Evolutionary conservation across 177 flowering plant genomes (phyloP), one percentile per base, ranked within the genome.

Genomic region (Vitis hybrid): DNA sequence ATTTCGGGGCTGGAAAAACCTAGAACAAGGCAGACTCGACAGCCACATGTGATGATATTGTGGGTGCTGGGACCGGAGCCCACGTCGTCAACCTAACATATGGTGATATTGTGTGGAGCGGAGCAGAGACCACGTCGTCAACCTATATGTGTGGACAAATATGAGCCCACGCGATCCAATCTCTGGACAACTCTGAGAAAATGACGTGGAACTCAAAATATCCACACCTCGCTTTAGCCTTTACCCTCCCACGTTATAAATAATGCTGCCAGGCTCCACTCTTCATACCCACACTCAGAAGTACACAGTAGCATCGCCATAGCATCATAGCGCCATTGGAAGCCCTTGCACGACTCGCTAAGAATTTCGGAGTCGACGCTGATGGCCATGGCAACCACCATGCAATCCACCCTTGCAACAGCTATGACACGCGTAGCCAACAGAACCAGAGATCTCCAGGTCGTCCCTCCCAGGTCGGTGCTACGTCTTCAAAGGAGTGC

Each of bases 321-420:
- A 39, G 45, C 7, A 39, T 26, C 29, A 26, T 26, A 39, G 45
- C 0, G 45, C 7, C 45, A 6, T 39, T 5, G 29, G 29, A 26
- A 26, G 29, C 29, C 29, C 29, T 26, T 39, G 8, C 45, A 7
- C 45, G 45, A 39, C 45, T 39, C 45, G 6, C 45, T 1, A 39
- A 39, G 45, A 39, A 39, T 4, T 39, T 39, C 45, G 45, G 45
- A 39, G 9, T 39, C 45, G 45, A 7, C 7, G 45, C 1, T 5
- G 18, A 81, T 82, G 82, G 82, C 82, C 15, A 21, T 68, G 0
- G 56, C 81, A 45, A 52, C 59, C n/a, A 13, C 70, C 13, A 68
- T 75, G 69, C 82, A 79, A 61, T 72, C 77, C 18, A 65, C 74
- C 64, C 33, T 79, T 0, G 68, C 74, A 1, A 74, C 12, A 62